Conservation (phyloP, 345 rosid species). For the Linum tenue region DNA sequence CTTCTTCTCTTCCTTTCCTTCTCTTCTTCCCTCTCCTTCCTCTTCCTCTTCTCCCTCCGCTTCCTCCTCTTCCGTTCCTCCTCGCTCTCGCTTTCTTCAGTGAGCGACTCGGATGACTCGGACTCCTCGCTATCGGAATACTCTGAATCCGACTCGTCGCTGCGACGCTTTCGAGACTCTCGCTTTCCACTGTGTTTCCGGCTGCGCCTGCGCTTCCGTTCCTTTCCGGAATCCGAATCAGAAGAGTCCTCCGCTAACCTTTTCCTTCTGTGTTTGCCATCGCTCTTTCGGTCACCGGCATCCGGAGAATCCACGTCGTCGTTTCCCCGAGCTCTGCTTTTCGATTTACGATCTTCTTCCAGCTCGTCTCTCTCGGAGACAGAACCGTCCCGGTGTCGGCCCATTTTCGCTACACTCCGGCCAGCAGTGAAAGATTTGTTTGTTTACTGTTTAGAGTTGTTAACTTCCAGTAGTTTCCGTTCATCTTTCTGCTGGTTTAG, state of each 20-base stretch:
- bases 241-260: background rate
- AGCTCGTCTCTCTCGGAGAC: background rate
- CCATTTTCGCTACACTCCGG: background rate
- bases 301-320: background rate
- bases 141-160: constrained; percentile 2
- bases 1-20: constrained; percentile 8
- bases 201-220: background rate
- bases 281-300: background rate
- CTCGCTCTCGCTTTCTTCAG: background rate
- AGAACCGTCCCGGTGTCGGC: background rate
- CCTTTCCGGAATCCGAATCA: background rate
- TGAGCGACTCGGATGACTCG: background rate
- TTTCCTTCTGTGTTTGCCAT: background rate
- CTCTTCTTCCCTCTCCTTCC: constrained; percentile 4
- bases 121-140: background rate
- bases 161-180: background rate
- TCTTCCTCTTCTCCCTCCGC: background rate
- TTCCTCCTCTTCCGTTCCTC: background rate
- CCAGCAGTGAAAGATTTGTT: background rate
- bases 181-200: background rate
- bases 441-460: no score
- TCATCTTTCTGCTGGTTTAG: no score
- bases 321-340: background rate
- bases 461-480: no score
- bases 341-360: background rate